Conservation (phyloP, 2,329 filamentous ascomycete species). For the Didymellaceae sp. region DNA sequence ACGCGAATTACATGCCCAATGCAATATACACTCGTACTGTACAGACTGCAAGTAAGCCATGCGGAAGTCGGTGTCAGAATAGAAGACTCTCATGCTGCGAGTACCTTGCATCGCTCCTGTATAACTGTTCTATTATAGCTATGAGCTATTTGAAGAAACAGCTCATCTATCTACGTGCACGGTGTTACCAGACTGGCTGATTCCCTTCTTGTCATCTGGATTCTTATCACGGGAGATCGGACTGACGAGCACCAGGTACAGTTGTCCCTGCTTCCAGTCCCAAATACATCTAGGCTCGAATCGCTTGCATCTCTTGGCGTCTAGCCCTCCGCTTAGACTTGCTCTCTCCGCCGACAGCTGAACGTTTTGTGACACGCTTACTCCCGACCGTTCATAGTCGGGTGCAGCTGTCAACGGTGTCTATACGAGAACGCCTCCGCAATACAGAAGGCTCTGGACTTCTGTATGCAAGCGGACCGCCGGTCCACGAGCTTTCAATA, state of each 20-base stretch:
- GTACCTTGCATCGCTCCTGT: background rate
- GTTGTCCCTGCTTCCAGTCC: too few relatives aligned
- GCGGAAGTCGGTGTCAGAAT: background rate
- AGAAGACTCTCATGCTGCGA: background rate
- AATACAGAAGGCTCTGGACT: slow-evolving; percentile 27
- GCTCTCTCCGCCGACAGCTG: background rate
- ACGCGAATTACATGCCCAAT: background rate
- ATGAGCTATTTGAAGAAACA: slow-evolving; percentile 2
- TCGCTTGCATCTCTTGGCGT: background rate
- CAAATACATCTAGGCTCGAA: too few relatives aligned
- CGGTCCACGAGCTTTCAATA: slow-evolving; percentile 46
- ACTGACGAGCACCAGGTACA: background rate
- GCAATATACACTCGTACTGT: background rate
- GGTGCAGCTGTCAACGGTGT: slow-evolving; percentile 17
- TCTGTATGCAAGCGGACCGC: slow-evolving; percentile 38
- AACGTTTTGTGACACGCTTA: slow-evolving; percentile 15
- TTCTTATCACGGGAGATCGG: background rate
- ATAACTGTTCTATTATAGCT: background rate
- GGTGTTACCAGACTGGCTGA: background rate
- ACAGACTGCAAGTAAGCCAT: background rate
- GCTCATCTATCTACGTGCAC: background rate
- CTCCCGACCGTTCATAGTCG: slow-evolving; percentile 4
- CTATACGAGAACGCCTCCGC: slow-evolving; percentile 44
- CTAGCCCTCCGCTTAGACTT: background rate
- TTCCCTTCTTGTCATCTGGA: background rate